Percentiles rank a stretch among this genome's conserved stretches.
These are phyloP conservation scores for Yamadazyma siamensis DNA, from an alignment of 1,139 yeast species.

Conservation along the genomic window DNA sequence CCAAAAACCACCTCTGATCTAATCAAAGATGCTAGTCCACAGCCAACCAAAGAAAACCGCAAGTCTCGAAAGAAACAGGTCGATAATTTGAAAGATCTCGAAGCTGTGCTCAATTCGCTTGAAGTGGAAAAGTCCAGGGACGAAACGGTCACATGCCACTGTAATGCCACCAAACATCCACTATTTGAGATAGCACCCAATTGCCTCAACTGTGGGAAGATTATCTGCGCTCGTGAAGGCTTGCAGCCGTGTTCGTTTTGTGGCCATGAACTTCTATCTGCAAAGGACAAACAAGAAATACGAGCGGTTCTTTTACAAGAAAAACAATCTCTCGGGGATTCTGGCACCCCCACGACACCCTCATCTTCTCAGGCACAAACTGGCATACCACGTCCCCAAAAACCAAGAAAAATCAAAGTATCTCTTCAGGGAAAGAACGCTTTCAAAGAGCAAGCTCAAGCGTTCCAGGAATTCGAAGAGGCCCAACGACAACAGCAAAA, in stretches of 20 bases:
- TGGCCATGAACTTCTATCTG: slow-evolving; percentile 61
- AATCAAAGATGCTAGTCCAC: slow-evolving; percentile 17
- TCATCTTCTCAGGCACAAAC: too few relatives aligned
- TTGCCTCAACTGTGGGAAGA: slow-evolving; percentile 91
- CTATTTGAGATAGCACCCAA: slow-evolving; percentile 88
- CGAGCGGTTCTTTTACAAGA: slow-evolving; percentile 49
- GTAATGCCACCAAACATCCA: slow-evolving; percentile 86
- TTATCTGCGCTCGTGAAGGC: slow-evolving; percentile 87
- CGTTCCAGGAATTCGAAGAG: slow-evolving; percentile 43
- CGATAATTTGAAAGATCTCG: slow-evolving; percentile 57
- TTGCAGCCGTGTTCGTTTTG: slow-evolving; percentile 87
- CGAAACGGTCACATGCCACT: slow-evolving; percentile 52
- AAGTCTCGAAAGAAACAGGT: slow-evolving; percentile 36
- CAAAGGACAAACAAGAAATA: slow-evolving; percentile 60
- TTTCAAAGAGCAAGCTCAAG: slow-evolving; percentile 65
- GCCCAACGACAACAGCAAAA: slow-evolving; percentile 24
- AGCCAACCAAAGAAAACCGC: slow-evolving; percentile 22
- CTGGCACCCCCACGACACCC: too few relatives aligned
- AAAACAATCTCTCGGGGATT: slow-evolving; percentile 19
- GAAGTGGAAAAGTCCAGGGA: slow-evolving; percentile 23
- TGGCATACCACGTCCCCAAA: slow-evolving; percentile 19
- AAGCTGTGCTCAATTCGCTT: slow-evolving; percentile 35
- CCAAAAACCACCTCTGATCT: slow-evolving; percentile 19
- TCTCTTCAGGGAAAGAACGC: slow-evolving; percentile 59
- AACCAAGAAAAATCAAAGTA: slow-evolving; percentile 42